A percentile compares a stretch with the other conserved stretches of the same genome.
Evolutionary conservation across 768 basidiomycete genomes (phyloP).

Genomic region (Daedalea quercina): DNA sequence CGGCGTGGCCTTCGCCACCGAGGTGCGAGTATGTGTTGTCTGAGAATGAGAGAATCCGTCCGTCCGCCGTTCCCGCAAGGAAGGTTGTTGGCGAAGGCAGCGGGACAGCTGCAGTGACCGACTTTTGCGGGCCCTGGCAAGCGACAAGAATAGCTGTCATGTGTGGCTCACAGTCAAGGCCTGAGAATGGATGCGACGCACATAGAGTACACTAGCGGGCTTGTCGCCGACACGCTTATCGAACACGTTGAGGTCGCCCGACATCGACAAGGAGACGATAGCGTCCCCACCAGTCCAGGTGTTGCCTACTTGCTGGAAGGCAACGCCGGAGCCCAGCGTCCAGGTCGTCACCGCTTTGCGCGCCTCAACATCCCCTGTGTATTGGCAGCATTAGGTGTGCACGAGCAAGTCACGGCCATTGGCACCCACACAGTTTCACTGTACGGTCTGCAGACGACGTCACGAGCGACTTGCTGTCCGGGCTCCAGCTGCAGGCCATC

Average conservation of each 20-base stretch:
- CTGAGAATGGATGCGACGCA: conserved; percentile 25
- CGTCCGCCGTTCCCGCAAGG: conserved; percentile 76
- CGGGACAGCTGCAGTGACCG: conserved; percentile 59
- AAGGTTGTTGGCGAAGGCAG: conserved; percentile 50
- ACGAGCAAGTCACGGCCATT: background rate
- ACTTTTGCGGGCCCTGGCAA: conserved; percentile 69
- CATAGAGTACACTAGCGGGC: conserved; percentile 55
- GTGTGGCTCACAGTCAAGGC: background rate
- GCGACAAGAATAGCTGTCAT: background rate
- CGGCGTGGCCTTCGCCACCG: conserved; percentile 35
- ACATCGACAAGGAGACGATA: conserved; percentile 79
- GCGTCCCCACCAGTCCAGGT: conserved; percentile 69
- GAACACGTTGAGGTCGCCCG: conserved; percentile 76
- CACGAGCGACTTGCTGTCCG: conserved; percentile 63
- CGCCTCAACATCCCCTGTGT: conserved; percentile 73
- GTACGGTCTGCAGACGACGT: conserved; percentile 85
- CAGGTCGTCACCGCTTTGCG: conserved; percentile 62
- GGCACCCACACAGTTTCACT: conserved; percentile 72
- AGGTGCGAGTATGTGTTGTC: conserved; percentile 18
- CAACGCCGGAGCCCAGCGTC: conserved; percentile 67
- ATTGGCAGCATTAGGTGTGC: background rate
- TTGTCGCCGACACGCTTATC: conserved; percentile 64
- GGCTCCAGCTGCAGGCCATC: conserved; percentile 79
- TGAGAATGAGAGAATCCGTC: conserved; percentile 63
- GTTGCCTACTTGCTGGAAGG: conserved; percentile 82